Evolutionary conservation across 2,329 filamentous ascomycete species (phyloP).

Genomic region (Dactylellina cionopaga): DNA sequence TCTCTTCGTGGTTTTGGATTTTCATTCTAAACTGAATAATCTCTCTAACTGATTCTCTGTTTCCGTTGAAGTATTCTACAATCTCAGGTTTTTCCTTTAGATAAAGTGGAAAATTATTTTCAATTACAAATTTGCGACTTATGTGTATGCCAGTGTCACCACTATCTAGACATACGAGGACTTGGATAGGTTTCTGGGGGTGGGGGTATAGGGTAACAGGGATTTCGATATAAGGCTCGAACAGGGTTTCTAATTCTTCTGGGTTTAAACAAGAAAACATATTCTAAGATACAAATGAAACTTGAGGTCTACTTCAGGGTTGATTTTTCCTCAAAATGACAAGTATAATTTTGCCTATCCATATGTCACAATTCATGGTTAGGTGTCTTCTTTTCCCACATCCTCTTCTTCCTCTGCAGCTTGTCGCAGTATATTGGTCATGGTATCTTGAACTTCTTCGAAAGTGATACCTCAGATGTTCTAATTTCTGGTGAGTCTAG

Average conservation of each 20-base stretch:
- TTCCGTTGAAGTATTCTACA: constrained; percentile 5
- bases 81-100: background rate
- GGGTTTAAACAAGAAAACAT: constrained; percentile 8
- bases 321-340: background rate
- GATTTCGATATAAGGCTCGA: constrained; percentile 2
- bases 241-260: background rate
- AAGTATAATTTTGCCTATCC: background rate
- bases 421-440: background rate
- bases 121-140: constrained; percentile 7
- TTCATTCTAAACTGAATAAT: background rate
- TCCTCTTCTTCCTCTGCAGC: background rate
- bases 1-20: background rate
- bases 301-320: background rate
- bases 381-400: background rate
- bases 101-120: constrained; percentile 11
- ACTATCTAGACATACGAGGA: background rate
- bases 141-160: background rate
- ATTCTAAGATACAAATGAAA: constrained; percentile 1
- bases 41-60: background rate
- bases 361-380: background rate
- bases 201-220: background rate
- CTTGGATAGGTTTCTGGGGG: background rate
- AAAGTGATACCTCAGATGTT: background rate
- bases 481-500: background rate
- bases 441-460: background rate